Base-by-base conservation (phyloP, 2,329 filamentous ascomycete species). In the Pseudocercospora fuligena region DNA sequence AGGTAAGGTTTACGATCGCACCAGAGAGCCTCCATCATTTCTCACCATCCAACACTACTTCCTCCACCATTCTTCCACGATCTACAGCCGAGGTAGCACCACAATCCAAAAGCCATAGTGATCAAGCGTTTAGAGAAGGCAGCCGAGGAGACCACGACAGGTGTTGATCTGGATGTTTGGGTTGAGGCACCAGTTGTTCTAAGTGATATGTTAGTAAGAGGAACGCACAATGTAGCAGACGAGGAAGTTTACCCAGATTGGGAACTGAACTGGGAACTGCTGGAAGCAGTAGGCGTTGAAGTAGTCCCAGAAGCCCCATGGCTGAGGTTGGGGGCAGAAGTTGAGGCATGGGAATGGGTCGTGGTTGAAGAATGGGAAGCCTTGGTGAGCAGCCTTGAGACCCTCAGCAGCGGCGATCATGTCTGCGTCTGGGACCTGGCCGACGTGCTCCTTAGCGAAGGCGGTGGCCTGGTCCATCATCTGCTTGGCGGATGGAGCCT, bases 121-220 rank as follows among this genome's bases (percentile, higher is more conserved):
- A 23, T 53, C 49, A 53, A 53, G 19, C 49, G 6, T 53, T 29
- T 54, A 54, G 51, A 54, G 51, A 54, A 54, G 21, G 51, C 51
- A 25, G 25, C 51, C 51, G 25, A 54, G 21, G 25, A 54, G 51
- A 9, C 51, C 51, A 31, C 27, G 3, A 19, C 51, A 54, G 25
- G 25, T n/a, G 23, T 29, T 7, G 51, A 54, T 16, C 47, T 51
- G 51, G 27, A 27, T 54, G 51, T 6, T 29, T 14, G 25, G 23
- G 51, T 23, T 54, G 25, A 27, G 19, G 51, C 51, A 54, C 5
- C 3, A 27, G 8, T 25, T 1, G 51, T 27, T 54, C 51, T 54
- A 11, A 25, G 23, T 11, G 25, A 12, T 6, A 7, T 4, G 12
- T 54, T 29, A 54, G 49, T 14, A 14, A 25, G 49, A 19, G 8